Conservation (phyloP, 495 filamentous ascomycete genomes). For the Pseudevernia furfuracea region DNA sequence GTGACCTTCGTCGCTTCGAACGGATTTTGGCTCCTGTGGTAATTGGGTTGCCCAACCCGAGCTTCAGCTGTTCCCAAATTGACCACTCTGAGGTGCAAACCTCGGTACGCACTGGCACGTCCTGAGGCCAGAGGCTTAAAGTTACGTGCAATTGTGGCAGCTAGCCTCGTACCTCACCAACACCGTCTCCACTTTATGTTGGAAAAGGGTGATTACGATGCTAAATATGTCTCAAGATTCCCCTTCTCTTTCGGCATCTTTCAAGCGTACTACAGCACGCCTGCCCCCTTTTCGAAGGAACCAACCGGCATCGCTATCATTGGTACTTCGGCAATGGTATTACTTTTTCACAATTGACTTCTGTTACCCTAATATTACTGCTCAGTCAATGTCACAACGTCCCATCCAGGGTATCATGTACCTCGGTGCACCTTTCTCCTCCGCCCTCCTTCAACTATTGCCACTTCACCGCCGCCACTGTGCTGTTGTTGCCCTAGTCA, state of each 20-base stretch:
- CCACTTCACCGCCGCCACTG: constrained; percentile 37
- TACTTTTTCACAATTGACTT: background rate
- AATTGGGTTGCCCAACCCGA: background rate
- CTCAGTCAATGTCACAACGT: background rate
- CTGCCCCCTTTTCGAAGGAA: constrained; percentile 37
- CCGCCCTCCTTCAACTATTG: constrained; percentile 43
- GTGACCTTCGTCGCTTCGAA: background rate
- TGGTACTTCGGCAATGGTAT: constrained; percentile 42
- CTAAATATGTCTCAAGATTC: constrained; percentile 42
- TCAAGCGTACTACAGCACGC: constrained; percentile 48
- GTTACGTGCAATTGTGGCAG: background rate
- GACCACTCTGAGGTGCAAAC: background rate
- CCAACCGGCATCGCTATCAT: constrained; percentile 41
- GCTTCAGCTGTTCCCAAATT: background rate
- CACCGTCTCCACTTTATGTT: background rate
- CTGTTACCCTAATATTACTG: background rate
- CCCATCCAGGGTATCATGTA: constrained; percentile 44
- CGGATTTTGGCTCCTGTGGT: background rate
- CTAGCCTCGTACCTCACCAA: background rate
- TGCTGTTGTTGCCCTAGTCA: constrained; percentile 36
- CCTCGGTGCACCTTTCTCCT: constrained; percentile 46
- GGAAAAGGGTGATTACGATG: background rate
- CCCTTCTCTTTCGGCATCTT: constrained; percentile 57
- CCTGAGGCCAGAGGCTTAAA: background rate
- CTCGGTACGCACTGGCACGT: too few species aligned